Base-by-base conservation (phyloP, 208 protist species). In the Crithidia sp. region DNA sequence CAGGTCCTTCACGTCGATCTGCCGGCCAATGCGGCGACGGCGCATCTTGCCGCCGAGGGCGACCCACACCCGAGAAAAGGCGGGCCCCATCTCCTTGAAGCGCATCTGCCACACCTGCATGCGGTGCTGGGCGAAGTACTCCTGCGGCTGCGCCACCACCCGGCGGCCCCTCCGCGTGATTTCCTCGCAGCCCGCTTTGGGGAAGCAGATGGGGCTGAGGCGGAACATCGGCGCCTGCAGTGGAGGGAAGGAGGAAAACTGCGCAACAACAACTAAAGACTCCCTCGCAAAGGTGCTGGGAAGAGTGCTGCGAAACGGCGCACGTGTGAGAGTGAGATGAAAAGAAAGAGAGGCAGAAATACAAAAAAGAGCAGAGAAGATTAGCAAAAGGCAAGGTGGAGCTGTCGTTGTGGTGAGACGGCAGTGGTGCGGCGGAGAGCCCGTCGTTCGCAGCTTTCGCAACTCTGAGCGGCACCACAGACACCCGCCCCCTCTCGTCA, bases 31-130 rank as follows among this genome's bases (percentile, higher is more conserved):
- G 54, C 92, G 92, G 5, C 92, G 87, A n/a, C 89, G 92, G 39
- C 92, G 87, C 92, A 96, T 96, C 74, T 96, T 96, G 2, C 92
- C 92, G 28, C 92, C 92, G 7, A 96, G 88, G 19, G 92, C 92
- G 12, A 96, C 92, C 90, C 92, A 96, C 64, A 96, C 92, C 5
- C 85, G 64, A 9, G 92, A 96, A 70, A 89, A 93, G 2, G 83
- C 62, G 4, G 92, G 89, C 5, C 92, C 92, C 92, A 96, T 96
- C 60, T 96, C 92, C 59, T 96, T 96, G 79, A 96, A 96, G 45
- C 92, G 87, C 80, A 95, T 59, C 76, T 95, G 89, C 89, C 90
- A 96, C 56, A 86, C 81, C 63, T 96, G 89, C 88, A 94, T 94
- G 64, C 92, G 85, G 71, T 89, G 79, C 69, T 88, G 84, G 0